Evolutionary conservation across 1,284 basidiomycete species (phyloP).

Genomic region (Prillingera fragicola): DNA sequence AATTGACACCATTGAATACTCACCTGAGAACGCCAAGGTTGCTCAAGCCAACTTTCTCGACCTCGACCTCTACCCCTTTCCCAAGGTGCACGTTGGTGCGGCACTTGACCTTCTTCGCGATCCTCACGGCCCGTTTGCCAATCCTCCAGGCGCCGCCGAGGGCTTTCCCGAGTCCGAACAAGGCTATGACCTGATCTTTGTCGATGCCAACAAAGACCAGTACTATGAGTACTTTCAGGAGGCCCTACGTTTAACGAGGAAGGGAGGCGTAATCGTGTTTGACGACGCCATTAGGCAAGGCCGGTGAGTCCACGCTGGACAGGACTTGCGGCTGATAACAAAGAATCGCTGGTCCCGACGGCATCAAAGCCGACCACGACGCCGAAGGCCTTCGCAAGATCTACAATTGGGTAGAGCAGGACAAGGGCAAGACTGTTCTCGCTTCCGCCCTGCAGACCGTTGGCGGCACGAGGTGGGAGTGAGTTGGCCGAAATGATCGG

Average conservation of each 20-base stretch:
- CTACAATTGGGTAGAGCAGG: constrained; percentile 41
- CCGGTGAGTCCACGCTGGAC: constrained; percentile 20
- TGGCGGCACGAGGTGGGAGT: constrained; percentile 43
- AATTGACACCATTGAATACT: constrained; percentile 41
- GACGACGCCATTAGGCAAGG: constrained; percentile 39
- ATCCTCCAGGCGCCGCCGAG: constrained; percentile 22
- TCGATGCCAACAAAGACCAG: constrained; percentile 41
- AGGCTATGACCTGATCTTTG: constrained; percentile 41
- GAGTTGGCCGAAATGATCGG: constrained; percentile 13
- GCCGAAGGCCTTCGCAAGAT: constrained; percentile 32
- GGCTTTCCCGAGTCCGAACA: constrained; percentile 14
- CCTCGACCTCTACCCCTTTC: constrained; percentile 39
- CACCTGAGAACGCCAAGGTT: constrained; percentile 28
- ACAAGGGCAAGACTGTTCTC: constrained; percentile 38
- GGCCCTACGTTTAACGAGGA: constrained; percentile 27
- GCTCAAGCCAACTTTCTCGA: constrained; percentile 38
- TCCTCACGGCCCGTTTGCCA: constrained; percentile 16
- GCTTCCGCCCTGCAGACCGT: constrained; percentile 39
- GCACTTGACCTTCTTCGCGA: constrained; percentile 30
- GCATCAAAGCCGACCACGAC: constrained; percentile 18
- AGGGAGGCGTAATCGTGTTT: constrained; percentile 36
- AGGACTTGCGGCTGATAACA: not conserved
- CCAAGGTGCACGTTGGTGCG: constrained; percentile 33
- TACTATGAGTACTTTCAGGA: constrained; percentile 36
- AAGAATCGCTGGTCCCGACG: constrained; percentile 15